Evolutionary conservation across 306 rosid genomes (phyloP).

Genomic region (Glycyrrhiza uralensis): DNA sequence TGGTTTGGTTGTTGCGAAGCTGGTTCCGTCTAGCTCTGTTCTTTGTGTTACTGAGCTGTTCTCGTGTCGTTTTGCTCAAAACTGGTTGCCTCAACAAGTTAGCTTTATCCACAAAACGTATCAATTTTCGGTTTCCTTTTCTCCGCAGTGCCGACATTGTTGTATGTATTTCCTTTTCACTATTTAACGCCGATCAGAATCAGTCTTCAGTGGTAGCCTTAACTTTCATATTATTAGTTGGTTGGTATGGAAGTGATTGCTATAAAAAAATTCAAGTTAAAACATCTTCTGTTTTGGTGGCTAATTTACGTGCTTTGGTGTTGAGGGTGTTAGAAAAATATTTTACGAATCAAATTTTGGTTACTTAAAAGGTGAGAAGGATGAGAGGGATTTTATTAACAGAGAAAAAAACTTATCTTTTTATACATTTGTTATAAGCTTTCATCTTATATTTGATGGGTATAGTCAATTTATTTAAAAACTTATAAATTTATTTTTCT

Average conservation of each 20-base stretch:
- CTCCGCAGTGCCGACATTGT: neutral
- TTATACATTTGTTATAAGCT: too few species aligned
- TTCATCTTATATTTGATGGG: too few species aligned
- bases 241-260: neutral
- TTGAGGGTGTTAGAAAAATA: too few species aligned
- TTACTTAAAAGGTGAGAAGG: too few species aligned
- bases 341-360: too few species aligned
- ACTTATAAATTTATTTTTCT: too few species aligned
- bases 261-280: too few species aligned
- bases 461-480: too few species aligned
- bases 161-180: neutral
- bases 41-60: slow-evolving; percentile 22
- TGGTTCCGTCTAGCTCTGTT: neutral
- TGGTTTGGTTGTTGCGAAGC: neutral
- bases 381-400: too few species aligned
- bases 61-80: slow-evolving; percentile 32
- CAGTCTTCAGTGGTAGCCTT: neutral
- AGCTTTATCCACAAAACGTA: neutral
- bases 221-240: neutral
- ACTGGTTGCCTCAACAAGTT: neutral
- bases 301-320: too few species aligned
- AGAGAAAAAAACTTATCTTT: too few species aligned
- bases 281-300: too few species aligned
- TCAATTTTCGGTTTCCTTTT: neutral
- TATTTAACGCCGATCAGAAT: neutral